These are phyloP conservation scores for Pisolithus orientalis DNA, from an alignment of 768 basidiomycete species.

Conservation along the genomic window DNA sequence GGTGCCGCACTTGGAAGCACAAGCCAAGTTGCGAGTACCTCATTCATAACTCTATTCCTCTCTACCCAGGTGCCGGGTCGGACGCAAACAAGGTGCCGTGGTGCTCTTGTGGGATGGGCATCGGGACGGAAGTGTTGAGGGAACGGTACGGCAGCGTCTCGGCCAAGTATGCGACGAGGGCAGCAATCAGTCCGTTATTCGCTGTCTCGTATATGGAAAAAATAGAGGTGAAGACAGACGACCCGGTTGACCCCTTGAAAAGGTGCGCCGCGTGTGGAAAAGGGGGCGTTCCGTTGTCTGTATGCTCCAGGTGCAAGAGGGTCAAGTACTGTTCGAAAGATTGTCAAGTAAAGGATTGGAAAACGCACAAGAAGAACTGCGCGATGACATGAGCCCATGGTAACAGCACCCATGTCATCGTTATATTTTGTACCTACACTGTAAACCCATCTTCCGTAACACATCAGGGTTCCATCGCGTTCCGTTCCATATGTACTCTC, in stretches of 20 bases:
- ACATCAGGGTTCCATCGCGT: too few species aligned
- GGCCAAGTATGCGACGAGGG: conserved; percentile 38
- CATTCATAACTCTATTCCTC: conserved; percentile 25
- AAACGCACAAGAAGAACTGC: conserved; percentile 35
- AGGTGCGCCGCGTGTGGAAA: conserved; percentile 19
- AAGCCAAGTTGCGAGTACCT: conserved; percentile 38
- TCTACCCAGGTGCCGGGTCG: conserved; percentile 13
- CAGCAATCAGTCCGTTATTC: conserved; percentile 50
- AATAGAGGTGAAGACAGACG: conserved; percentile 13
- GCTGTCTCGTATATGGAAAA: conserved; percentile 44
- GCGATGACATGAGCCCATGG: too few species aligned
- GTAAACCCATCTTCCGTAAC: too few species aligned
- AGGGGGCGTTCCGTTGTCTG: conserved; percentile 17
- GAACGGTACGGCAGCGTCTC: conserved; percentile 34
- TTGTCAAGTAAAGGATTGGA: conserved; percentile 46
- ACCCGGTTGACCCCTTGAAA: neutral
- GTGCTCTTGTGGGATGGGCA: conserved; percentile 49
- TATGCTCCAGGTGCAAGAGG: conserved; percentile 34
- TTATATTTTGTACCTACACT: too few species aligned
- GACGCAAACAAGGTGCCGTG: conserved; percentile 36
- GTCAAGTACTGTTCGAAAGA: conserved; percentile 36
- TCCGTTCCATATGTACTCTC: too few species aligned
- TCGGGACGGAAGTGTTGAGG: conserved; percentile 35
- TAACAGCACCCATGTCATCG: too few species aligned
- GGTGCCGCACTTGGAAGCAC: conserved; percentile 46